Evolutionary conservation across 164 flowering plant genomes (phyloP).

Genomic region (Paratinospora sagittata): DNA sequence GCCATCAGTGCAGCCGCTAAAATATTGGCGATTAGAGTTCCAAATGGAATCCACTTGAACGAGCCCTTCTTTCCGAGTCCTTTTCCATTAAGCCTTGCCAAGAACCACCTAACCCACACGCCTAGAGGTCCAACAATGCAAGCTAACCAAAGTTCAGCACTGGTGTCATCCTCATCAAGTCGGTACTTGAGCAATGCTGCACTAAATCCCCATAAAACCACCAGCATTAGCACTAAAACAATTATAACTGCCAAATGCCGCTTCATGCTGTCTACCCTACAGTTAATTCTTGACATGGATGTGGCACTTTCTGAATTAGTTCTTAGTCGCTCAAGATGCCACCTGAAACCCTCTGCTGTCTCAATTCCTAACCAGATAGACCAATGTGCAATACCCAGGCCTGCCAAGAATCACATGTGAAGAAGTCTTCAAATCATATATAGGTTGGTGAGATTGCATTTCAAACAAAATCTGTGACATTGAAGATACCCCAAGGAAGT

Average conservation of each 20-base stretch:
- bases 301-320: conserved; percentile 7
- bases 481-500: not conserved
- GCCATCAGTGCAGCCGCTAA: conserved; percentile 83
- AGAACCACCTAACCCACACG: conserved; percentile 87
- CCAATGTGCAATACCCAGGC: conserved; percentile 51
- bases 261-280: conserved; percentile 32
- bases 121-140: conserved; percentile 82
- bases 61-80: conserved; percentile 52
- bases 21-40: conserved; percentile 79
- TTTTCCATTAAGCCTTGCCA: conserved; percentile 76
- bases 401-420: conserved; percentile 32
- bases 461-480: not conserved
- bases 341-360: conserved; percentile 67
- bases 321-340: conserved; percentile 28
- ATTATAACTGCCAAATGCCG: conserved; percentile 33
- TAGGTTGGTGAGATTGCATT: not conserved
- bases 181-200: conserved; percentile 33
- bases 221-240: conserved; percentile 33
- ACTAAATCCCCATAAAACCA: conserved; percentile 46
- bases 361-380: conserved; percentile 62
- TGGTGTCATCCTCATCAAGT: conserved; percentile 32
- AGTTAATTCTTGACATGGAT: conserved; percentile 8
- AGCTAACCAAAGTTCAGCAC: conserved; percentile 67
- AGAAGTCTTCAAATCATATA: not conserved
- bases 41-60: conserved; percentile 83